phyloP scores from a whole-genome alignment of 164 flowering plant species.

The Euptelea pleiosperma region DNA sequence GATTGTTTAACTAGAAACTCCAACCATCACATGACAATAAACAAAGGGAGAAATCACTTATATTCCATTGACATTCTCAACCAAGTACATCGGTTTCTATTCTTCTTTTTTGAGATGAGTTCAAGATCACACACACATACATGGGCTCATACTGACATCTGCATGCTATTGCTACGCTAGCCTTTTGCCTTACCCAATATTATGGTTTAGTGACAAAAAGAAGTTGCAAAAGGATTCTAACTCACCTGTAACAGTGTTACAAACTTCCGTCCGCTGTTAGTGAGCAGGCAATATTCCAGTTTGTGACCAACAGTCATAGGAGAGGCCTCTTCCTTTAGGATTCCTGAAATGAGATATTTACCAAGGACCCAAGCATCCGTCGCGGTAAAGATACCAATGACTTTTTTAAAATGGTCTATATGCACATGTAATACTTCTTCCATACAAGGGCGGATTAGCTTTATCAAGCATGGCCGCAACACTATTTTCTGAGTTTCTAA shows the following conservation, averaged over 20 bases:
- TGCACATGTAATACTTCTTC: constrained; percentile 41
- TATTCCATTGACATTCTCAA: no score
- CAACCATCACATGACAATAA: no score
- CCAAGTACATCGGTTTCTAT: no score
- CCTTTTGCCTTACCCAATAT: no score
- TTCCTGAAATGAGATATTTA: constrained; percentile 44
- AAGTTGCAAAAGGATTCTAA: not conserved
- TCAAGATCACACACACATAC: no score
- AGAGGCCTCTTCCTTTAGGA: constrained; percentile 24
- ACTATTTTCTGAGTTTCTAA: constrained; percentile 44
- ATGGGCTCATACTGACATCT: no score
- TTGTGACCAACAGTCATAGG: constrained; percentile 27
- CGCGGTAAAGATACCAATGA: constrained; percentile 42
- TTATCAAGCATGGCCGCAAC: constrained; percentile 44
- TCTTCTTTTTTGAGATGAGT: no score
- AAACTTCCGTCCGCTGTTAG: constrained; percentile 61
- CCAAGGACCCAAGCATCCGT: constrained; percentile 58
- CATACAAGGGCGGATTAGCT: constrained; percentile 48
- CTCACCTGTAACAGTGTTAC: constrained; percentile 54
- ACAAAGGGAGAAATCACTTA: no score
- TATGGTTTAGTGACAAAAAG: no score
- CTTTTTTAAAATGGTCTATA: constrained; percentile 47
- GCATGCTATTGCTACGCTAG: no score
- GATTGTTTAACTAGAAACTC: no score
- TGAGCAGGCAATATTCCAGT: constrained; percentile 49